Base-by-base conservation (phyloP, 495 filamentous ascomycete genomes). In the Penicillium coffeae region DNA sequence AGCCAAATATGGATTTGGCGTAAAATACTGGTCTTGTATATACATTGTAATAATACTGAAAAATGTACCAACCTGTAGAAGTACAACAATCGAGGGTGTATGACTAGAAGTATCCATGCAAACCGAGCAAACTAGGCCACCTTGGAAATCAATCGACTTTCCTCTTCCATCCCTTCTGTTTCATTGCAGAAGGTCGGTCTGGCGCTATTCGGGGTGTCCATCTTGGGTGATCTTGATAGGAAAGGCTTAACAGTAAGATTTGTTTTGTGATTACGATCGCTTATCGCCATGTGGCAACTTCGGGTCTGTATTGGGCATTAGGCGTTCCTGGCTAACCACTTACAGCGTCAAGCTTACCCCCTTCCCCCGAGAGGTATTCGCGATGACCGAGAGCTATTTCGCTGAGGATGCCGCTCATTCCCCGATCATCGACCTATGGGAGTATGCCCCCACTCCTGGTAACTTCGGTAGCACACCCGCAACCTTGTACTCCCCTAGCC, bases 51-150 rank as follows among this genome's bases (percentile, higher is more conserved):
- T 42, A 20, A 16, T 44, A 47, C 43, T 39, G 37, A 20, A 6
- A n/a, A 18, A 42, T 44, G 50, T 52, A 45, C 50, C 35, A 19
- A 42, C 15, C 22, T 43, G 32, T 53, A 47, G 22, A 6, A n/a
- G 34, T 48, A 53, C 50, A 47, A 47, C 15, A n/a, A n/a, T n/a
- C 9, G 35, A 16, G 38, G 14, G 8, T 20, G 38, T 7, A 48
- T 21, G 44, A 54, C 51, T 54, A 54, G 45, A 48, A 48, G 52
- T 32, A 12, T 50, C 42, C 38, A 50, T 50, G 47, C 47, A 55
- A 50, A 46, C 47, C 15, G 21, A 55, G 42, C 46, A 55, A 50
- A 55, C 47, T 38, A 42, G 37, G 51, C 47, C 42, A 50, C 42
- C 37, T 55, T 50, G 36, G 42, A n/a, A 50, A 50, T 50, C 42